A percentile compares a stretch with the other conserved stretches of the same genome.
phyloP scores from a whole-genome alignment of 106 monocot genomes.

The Posidonia australis region DNA sequence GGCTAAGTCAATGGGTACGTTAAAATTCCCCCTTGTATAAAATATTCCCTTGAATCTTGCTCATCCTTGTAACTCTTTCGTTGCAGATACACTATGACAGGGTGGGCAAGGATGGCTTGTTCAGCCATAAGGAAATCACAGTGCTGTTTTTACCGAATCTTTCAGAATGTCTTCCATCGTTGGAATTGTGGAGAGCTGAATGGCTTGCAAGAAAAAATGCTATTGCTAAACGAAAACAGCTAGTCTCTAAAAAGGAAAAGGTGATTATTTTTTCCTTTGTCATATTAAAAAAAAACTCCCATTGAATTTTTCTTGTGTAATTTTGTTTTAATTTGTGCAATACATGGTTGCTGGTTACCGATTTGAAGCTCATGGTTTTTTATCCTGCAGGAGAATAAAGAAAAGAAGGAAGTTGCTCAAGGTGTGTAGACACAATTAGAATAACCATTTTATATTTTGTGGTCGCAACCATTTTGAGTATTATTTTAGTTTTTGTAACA shows the following conservation, averaged over 20 bases:
- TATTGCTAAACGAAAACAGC: constrained; percentile 29
- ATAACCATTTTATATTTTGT: neutral
- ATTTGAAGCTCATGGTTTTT: neutral
- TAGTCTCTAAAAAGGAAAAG: constrained; percentile 40
- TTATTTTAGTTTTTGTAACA: neutral
- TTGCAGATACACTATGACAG: constrained; percentile 86
- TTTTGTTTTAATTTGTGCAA: too few relatives aligned
- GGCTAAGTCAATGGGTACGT: too few relatives aligned
- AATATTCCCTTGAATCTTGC: too few relatives aligned
- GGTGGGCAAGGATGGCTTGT: constrained; percentile 67
- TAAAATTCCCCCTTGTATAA: too few relatives aligned
- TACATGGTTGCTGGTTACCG: too few relatives aligned
- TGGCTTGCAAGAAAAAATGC: constrained; percentile 43
- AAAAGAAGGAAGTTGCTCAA: constrained; percentile 26
- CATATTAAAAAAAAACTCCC: neutral
- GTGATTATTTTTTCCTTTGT: constrained; percentile 9
- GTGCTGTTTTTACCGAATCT: constrained; percentile 79
- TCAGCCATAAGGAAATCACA: constrained; percentile 87
- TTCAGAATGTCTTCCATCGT: constrained; percentile 70
- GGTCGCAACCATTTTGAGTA: too few relatives aligned
- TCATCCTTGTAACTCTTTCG: neutral
- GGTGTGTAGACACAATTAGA: constrained; percentile 20
- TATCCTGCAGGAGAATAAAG: constrained; percentile 30
- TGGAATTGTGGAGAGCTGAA: constrained; percentile 67
- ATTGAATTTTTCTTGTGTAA: neutral